Evolutionary conservation across 352 stramenopile species (phyloP).

Genomic region (Phytopythium delawarense): DNA sequence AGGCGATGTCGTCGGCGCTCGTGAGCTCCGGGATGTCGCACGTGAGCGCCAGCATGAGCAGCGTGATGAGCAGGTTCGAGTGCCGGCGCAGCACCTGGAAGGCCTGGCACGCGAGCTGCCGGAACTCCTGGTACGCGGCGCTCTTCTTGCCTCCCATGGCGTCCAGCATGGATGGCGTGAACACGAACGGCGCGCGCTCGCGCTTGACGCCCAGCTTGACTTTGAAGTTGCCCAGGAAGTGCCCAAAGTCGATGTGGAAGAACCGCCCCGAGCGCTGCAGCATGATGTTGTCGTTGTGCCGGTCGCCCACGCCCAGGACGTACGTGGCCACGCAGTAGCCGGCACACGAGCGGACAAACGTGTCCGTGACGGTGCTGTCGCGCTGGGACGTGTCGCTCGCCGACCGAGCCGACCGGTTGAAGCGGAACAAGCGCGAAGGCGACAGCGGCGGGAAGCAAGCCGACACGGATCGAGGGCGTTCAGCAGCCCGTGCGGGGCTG

Average conservation of each 20-base stretch:
- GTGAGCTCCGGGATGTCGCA: slow-evolving; percentile 81
- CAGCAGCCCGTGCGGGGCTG: slow-evolving; percentile 12
- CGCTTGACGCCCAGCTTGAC: slow-evolving; percentile 89
- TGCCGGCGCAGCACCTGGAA: slow-evolving; percentile 71
- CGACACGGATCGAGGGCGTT: slow-evolving; percentile 22
- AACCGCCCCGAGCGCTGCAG: slow-evolving; percentile 90
- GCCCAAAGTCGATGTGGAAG: slow-evolving; percentile 97
- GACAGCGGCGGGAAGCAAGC: slow-evolving; percentile 51
- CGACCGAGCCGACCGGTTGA: background rate
- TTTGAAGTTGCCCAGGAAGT: slow-evolving; percentile 96
- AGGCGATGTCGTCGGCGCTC: slow-evolving; percentile 65
- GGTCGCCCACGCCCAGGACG: slow-evolving; percentile 91
- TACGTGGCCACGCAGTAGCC: slow-evolving; percentile 94
- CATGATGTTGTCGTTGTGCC: slow-evolving; percentile 96
- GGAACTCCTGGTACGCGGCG: slow-evolving; percentile 71
- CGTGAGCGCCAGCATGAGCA: slow-evolving; percentile 73
- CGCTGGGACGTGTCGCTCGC: slow-evolving; percentile 8
- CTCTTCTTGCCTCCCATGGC: slow-evolving; percentile 81
- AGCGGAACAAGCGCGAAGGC: slow-evolving; percentile 15
- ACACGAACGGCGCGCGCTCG: slow-evolving; percentile 90
- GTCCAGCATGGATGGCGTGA: slow-evolving; percentile 88
- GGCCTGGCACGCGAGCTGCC: slow-evolving; percentile 54
- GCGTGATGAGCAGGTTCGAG: slow-evolving; percentile 80
- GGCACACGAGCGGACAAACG: slow-evolving; percentile 87
- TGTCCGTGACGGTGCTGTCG: slow-evolving; percentile 68